These are phyloP conservation scores for Ophiosphaerella narmari DNA, from an alignment of 2,329 filamentous ascomycete genomes.

Conservation along the genomic window DNA sequence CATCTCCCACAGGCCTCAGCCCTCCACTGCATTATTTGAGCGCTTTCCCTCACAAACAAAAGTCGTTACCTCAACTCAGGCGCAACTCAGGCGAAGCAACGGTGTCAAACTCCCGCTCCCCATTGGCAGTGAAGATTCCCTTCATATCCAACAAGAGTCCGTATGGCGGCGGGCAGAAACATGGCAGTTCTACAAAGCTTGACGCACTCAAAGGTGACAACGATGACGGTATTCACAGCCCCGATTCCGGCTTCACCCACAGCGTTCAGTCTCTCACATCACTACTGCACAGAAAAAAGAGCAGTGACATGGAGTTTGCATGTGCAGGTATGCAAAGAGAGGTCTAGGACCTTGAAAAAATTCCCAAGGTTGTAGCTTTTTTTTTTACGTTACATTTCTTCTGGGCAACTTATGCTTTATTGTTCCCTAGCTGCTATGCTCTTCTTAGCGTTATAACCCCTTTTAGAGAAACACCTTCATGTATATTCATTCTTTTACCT, in stretches of 20 bases:
- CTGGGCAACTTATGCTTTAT: not conserved
- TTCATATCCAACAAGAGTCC: slow-evolving; percentile 14
- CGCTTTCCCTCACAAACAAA: slow-evolving; percentile 16
- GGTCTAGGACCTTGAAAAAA: no score
- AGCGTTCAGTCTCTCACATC: not conserved
- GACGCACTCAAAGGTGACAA: slow-evolving; percentile 12
- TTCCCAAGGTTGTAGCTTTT: no score
- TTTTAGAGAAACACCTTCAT: not conserved
- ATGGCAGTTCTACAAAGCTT: slow-evolving; percentile 13
- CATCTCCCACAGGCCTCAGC: slow-evolving; percentile 1
- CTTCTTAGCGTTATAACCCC: not conserved
- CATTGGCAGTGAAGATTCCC: slow-evolving; percentile 26
- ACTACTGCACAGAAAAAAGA: not conserved
- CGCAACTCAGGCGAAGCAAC: slow-evolving; percentile 23
- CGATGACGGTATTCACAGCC: slow-evolving; percentile 4
- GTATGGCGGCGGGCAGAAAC: slow-evolving; percentile 24
- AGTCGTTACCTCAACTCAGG: slow-evolving; percentile 16
- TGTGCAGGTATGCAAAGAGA: not conserved
- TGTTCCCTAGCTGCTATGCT: not conserved
- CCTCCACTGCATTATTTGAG: slow-evolving; percentile 11
- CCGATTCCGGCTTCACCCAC: not conserved
- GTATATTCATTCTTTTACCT: not conserved
- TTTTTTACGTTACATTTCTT: not conserved
- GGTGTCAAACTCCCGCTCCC: slow-evolving; percentile 19
- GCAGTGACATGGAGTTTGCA: not conserved